Evolutionary conservation across 768 basidiomycete species (phyloP).

Genomic region (Collybiopsis confluens): DNA sequence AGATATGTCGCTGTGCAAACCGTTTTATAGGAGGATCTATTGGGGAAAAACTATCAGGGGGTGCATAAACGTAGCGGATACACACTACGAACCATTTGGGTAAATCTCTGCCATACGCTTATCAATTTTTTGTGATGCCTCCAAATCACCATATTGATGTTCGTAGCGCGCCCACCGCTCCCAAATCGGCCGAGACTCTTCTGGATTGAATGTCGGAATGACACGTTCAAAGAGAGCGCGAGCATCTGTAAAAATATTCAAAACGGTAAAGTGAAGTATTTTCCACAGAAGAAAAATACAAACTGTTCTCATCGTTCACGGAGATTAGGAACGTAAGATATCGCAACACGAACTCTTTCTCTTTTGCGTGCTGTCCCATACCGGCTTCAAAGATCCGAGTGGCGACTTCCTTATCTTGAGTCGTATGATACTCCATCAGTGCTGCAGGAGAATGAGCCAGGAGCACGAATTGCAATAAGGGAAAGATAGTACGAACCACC

Average conservation of each 20-base stretch:
- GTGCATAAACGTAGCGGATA: conserved; percentile 3
- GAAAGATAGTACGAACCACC: conserved; percentile 55
- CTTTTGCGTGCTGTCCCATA: conserved; percentile 75
- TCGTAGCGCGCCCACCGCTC: conserved; percentile 95
- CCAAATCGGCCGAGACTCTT: conserved; percentile 84
- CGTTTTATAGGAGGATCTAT: conserved; percentile 90
- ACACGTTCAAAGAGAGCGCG: conserved; percentile 92
- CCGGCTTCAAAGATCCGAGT: conserved; percentile 94
- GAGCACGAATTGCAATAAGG: conserved; percentile 6
- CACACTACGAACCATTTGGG: conserved; percentile 59
- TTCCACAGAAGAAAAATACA: conserved; percentile 24
- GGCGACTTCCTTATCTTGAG: conserved; percentile 71
- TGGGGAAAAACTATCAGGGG: neutral
- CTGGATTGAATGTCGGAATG: conserved; percentile 70
- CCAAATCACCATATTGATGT: conserved; percentile 91
- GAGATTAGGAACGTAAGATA: conserved; percentile 93
- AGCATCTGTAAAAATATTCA: conserved; percentile 59
- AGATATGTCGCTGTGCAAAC: conserved; percentile 82
- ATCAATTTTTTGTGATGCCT: conserved; percentile 85
- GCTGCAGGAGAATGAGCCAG: conserved; percentile 42
- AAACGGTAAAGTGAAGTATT: neutral
- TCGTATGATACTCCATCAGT: conserved; percentile 92
- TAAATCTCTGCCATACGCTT: conserved; percentile 85
- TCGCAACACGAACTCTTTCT: conserved; percentile 80
- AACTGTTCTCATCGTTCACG: conserved; percentile 94